Base-by-base conservation (phyloP, 1,139 yeast species). In the Yamadazyma mexicana region DNA sequence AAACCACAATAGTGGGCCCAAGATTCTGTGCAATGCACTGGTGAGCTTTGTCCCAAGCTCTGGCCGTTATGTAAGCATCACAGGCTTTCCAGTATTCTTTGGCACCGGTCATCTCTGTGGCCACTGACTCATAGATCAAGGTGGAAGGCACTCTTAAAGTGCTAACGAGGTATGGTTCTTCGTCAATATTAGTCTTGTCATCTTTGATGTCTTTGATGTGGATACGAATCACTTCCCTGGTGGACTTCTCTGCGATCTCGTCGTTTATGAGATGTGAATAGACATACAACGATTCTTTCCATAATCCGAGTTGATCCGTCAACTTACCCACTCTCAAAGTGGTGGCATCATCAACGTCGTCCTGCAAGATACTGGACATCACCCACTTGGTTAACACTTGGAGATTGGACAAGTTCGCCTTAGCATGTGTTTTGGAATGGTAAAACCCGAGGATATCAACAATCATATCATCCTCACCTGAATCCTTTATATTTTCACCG, bases 1-100 rank as follows among this genome's bases (percentile, higher is more conserved):
- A 65, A 22, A 86, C 73, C 23, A 83, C 74, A 20, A 80, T 72
- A 33, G 60, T 52, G 9, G 98, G 97, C 0, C 92, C 97, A 29
- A 89, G 83, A 12, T 69, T 59, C 3, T 64, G 54, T 3, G 79
- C 54, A 4, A 87, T 65, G 0, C 79, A 66, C 1, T 62, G 59
- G 51, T 87, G 95, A 0, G 96, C 96, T 33, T 77, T 80, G 1
- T 64, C 68, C 69, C 79, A 78, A 36, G 75, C 58, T 12, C 65
- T 66, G 0, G 95, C 95, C n/a, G 67, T 69, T 2, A 87, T 60
- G 35, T 85, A 73, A 17, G 83, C 77, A 35, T 73, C 67, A 2
- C 83, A 79, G 47, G 88, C 91, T 8, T 73, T 68, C 65, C 81
- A 69, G 48, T 66, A 73, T 38, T 84, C 76, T 2, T 47, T 41